Percentiles rank a stretch among this genome's conserved stretches.
Conservation (phyloP, 306 rosid species). For the Medicago lupulina region DNA sequence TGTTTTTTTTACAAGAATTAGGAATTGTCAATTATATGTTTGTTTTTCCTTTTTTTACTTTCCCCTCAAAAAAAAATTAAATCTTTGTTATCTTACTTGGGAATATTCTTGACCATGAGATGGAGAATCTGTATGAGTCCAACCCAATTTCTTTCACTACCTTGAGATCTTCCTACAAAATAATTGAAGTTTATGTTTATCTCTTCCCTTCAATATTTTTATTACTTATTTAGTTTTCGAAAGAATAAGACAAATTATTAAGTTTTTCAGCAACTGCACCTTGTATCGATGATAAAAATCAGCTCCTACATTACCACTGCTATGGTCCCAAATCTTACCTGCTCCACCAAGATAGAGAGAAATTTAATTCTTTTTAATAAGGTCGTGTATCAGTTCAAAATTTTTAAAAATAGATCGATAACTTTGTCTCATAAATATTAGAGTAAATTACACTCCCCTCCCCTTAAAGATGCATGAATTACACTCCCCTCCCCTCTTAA, state of each 20-base stretch:
- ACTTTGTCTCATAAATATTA: too few relatives aligned
- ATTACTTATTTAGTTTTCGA: background rate
- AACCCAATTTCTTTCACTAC: conserved; percentile 57
- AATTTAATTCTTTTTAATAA: background rate
- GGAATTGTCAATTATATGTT: too few relatives aligned
- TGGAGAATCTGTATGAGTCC: conserved; percentile 62
- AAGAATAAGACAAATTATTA: background rate
- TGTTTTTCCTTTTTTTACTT: background rate
- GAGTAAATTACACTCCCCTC: too few relatives aligned
- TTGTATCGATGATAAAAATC: conserved; percentile 53
- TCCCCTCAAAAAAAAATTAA: too few relatives aligned
- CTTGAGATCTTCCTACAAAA: conserved; percentile 51
- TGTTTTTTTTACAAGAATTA: too few relatives aligned
- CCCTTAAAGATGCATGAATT: too few relatives aligned
- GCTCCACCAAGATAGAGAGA: background rate
- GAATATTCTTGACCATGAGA: conserved; percentile 64
- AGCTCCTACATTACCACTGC: conserved; percentile 42
- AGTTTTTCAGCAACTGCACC: conserved; percentile 36
- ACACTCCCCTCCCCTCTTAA: too few relatives aligned
- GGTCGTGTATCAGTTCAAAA: background rate
- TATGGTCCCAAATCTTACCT: conserved; percentile 57
- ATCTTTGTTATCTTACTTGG: conserved; percentile 47
- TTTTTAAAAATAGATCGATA: background rate
- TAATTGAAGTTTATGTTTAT: background rate
- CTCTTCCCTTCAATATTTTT: background rate